phyloP scores from a whole-genome alignment of 1,284 basidiomycete genomes.

The Puccinia hordei region DNA sequence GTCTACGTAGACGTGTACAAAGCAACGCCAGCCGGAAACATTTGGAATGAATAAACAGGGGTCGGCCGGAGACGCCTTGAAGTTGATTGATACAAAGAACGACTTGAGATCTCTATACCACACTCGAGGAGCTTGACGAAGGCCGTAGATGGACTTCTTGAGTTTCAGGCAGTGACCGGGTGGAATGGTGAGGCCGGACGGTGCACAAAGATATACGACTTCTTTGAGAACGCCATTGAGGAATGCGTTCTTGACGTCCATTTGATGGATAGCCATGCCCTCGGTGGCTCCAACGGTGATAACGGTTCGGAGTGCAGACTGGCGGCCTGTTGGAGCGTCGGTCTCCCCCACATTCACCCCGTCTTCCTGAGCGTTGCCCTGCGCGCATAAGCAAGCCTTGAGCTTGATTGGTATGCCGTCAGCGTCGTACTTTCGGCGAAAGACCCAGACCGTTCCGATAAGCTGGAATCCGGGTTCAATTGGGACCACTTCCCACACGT shows the following conservation, averaged over 20 bases:
- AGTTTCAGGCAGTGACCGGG: neutral
- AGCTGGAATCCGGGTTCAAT: no score
- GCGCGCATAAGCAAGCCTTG: conserved; percentile 13
- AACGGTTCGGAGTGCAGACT: neutral
- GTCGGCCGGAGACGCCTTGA: neutral
- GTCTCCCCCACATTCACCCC: neutral
- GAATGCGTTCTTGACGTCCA: no score
- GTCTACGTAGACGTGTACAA: no score
- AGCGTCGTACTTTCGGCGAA: no score
- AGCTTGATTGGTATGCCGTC: neutral
- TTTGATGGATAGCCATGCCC: no score
- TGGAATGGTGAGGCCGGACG: neutral
- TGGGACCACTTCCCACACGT: no score
- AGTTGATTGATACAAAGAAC: conserved; percentile 13
- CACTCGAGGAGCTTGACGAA: conserved; percentile 16
- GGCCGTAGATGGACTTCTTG: no score
- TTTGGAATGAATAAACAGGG: conserved; percentile 12
- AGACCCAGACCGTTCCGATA: no score
- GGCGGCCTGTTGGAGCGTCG: conserved; percentile 6
- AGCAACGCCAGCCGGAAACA: neutral
- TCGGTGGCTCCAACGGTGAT: neutral
- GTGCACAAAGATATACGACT: neutral
- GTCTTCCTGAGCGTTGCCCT: neutral
- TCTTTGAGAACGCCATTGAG: neutral
- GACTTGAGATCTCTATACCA: conserved; percentile 9